phyloP scores from a whole-genome alignment of 2,329 filamentous ascomycete species.

The Cladobotryum protrusum region DNA sequence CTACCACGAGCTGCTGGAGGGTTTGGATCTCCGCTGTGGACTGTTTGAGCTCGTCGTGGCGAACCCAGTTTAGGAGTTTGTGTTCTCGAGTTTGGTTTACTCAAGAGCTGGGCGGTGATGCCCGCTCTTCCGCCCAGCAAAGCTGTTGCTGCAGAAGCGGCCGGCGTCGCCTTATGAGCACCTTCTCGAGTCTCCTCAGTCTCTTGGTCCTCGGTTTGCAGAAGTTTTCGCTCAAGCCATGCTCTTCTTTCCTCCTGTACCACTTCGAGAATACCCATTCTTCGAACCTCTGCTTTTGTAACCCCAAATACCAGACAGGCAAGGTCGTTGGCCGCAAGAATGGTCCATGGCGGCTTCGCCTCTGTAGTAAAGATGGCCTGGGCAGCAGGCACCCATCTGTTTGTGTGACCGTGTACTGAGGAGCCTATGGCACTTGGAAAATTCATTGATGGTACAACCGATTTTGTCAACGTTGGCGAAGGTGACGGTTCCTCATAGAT shows the following conservation, averaged over 20 bases:
- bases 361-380: conserved; percentile 99
- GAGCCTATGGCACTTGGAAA: conserved; percentile 47
- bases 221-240: conserved; percentile 84
- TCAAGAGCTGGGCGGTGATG: conserved; percentile 82
- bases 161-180: conserved; percentile 29
- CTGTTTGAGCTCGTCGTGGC: conserved; percentile 56
- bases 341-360: conserved; percentile 84
- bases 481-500: conserved; percentile 30
- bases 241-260: conserved; percentile 81
- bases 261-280: conserved; percentile 90
- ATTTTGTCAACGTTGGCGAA: conserved; percentile 39
- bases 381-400: conserved; percentile 81
- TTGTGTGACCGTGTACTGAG: conserved; percentile 78
- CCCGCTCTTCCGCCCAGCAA: conserved; percentile 65
- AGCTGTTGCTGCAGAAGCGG: conserved; percentile 38
- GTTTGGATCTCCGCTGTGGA: conserved; percentile 50
- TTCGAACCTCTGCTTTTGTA: conserved; percentile 89
- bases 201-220: conserved; percentile 40
- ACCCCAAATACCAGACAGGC: conserved; percentile 98
- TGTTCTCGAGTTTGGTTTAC: conserved; percentile 63
- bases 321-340: conserved; percentile 90
- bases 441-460: conserved; percentile 33
- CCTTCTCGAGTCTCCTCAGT: conserved; percentile 25
- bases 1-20: conserved; percentile 48
- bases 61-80: conserved; percentile 46